A percentile compares a stretch with the other conserved stretches of the same genome.
phyloP scores from a whole-genome alignment of 345 rosid genomes.

The Hirschfeldia incana region DNA sequence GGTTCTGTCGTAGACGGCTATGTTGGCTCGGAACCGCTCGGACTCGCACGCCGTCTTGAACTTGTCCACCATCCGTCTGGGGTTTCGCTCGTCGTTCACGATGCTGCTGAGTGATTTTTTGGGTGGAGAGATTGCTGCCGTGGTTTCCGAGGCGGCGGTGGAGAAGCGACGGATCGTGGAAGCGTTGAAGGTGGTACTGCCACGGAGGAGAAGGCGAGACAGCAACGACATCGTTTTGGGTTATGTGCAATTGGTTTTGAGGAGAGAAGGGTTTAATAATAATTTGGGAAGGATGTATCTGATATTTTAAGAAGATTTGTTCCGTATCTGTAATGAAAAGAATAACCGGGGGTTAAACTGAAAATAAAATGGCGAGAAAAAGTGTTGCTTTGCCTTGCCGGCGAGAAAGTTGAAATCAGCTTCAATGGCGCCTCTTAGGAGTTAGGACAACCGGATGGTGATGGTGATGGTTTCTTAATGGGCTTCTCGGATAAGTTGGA shows the following conservation, averaged over 20 bases:
- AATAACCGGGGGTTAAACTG: neutral
- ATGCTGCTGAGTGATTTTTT: conserved; percentile 19
- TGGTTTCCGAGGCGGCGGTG: conserved; percentile 25
- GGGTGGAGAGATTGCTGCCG: conserved; percentile 23
- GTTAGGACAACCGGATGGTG: too few relatives aligned
- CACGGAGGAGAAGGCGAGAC: conserved; percentile 47
- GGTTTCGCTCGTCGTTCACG: conserved; percentile 54
- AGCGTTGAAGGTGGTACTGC: conserved; percentile 35
- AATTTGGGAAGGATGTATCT: neutral
- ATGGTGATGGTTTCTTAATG: conserved; percentile 51
- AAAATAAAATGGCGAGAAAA: neutral
- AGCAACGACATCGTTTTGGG: conserved; percentile 41
- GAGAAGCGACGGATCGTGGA: conserved; percentile 33
- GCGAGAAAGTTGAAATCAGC: conserved; percentile 26
- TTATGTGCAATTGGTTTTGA: neutral
- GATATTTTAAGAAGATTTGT: neutral
- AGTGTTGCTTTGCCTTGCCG: conserved; percentile 4
- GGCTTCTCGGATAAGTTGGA: neutral
- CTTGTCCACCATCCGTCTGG: conserved; percentile 56
- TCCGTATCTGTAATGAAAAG: neutral
- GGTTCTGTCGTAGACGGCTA: conserved; percentile 48
- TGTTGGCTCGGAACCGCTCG: conserved; percentile 55
- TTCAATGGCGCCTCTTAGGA: conserved; percentile 55
- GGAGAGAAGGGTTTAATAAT: neutral
- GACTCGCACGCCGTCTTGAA: conserved; percentile 60